Conservation (phyloP, 2,329 filamentous ascomycete genomes). For the Fusarium sp. region DNA sequence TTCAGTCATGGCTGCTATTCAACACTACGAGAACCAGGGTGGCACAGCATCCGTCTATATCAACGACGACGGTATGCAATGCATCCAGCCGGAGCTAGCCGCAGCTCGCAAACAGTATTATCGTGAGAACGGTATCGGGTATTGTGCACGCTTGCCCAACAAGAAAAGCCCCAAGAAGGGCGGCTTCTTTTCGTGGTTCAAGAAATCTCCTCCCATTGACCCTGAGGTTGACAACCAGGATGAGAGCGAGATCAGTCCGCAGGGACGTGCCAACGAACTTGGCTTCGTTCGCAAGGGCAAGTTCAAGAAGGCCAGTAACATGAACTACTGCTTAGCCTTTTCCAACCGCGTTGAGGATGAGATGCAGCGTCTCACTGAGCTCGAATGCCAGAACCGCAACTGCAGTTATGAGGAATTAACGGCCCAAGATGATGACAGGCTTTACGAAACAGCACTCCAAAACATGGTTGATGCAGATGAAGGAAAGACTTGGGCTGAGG, state of each 20-base stretch:
- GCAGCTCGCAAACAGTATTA: constrained; percentile 63
- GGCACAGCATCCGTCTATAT: constrained; percentile 73
- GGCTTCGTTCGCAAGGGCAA: constrained; percentile 66
- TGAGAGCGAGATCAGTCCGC: constrained; percentile 50
- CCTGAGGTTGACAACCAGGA: constrained; percentile 49
- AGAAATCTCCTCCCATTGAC: constrained; percentile 28
- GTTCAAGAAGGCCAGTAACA: constrained; percentile 74
- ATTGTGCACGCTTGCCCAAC: constrained; percentile 61
- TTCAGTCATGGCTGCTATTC: constrained; percentile 65
- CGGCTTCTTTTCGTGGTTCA: constrained; percentile 52
- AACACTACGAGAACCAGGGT: constrained; percentile 68
- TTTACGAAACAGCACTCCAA: constrained; percentile 57
- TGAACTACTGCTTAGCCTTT: constrained; percentile 70
- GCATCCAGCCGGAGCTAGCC: constrained; percentile 60
- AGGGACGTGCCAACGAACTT: constrained; percentile 49
- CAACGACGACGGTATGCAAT: constrained; percentile 74
- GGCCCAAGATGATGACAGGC: constrained; percentile 53
- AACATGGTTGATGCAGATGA: constrained; percentile 60
- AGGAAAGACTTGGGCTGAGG: constrained; percentile 64
- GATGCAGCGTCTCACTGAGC: constrained; percentile 44
- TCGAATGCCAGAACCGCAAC: constrained; percentile 34
- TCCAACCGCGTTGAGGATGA: constrained; percentile 65
- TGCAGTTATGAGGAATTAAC: constrained; percentile 54
- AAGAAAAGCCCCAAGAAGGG: constrained; percentile 41
- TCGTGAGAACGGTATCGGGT: constrained; percentile 66